Conservation (phyloP, 164 flowering plant genomes). For the Magnolia sinica region DNA sequence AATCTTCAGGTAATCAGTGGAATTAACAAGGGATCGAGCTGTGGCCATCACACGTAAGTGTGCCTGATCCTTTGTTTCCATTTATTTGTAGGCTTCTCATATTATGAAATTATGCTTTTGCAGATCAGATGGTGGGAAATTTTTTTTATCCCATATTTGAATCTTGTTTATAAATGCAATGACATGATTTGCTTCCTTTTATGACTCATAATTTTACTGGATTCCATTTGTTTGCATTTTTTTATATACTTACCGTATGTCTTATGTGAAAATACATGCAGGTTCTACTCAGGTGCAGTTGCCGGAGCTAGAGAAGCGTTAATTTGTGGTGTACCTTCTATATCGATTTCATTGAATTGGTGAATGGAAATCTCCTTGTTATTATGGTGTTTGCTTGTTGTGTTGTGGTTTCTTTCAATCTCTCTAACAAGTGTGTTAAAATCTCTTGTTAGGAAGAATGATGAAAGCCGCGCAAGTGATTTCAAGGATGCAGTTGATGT, state of each 20-base stretch:
- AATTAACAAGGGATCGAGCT: constrained; percentile 81
- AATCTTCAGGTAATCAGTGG: constrained; percentile 80
- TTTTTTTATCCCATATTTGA: neutral
- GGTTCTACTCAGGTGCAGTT: constrained; percentile 84
- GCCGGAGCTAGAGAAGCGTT: constrained; percentile 96
- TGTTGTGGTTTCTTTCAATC: neutral
- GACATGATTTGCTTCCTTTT: neutral
- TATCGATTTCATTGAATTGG: constrained; percentile 91
- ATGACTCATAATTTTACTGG: neutral
- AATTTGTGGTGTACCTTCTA: constrained; percentile 77
- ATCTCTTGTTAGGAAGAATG: constrained; percentile 70
- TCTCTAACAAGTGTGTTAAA: constrained; percentile 2
- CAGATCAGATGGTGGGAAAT: neutral
- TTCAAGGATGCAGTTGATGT: constrained; percentile 84
- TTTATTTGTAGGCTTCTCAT: no score
- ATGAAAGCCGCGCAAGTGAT: constrained; percentile 83
- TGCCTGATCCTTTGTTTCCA: neutral
- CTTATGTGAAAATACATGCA: constrained; percentile 20
- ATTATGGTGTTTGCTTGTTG: neutral
- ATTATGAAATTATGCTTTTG: neutral
- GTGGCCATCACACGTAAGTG: constrained; percentile 89
- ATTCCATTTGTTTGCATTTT: neutral
- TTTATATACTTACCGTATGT: constrained; percentile 1
- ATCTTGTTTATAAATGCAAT: neutral
- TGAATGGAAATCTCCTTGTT: constrained; percentile 21